Conservation (phyloP, 2,329 filamentous ascomycete genomes). For the Fusarium tupiense region DNA sequence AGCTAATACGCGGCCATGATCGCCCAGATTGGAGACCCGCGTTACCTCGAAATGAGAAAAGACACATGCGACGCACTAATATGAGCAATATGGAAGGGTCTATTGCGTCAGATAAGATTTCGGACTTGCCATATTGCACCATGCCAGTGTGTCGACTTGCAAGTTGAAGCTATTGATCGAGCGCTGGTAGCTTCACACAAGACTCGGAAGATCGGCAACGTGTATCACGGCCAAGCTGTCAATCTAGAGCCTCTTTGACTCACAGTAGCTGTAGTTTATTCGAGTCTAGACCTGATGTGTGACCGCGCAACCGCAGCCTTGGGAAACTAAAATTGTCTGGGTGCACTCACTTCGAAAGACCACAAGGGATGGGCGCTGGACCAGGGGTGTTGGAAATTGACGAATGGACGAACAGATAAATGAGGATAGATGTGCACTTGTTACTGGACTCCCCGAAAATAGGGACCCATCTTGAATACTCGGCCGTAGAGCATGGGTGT, state of each 20-base stretch:
- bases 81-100: conserved; percentile 39
- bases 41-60: conserved; percentile 3
- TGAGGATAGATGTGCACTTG: neutral
- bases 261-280: conserved; percentile 3
- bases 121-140: conserved; percentile 19
- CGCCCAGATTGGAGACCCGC: conserved; percentile 6
- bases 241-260: neutral
- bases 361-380: neutral
- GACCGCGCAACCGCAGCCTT: conserved; percentile 26
- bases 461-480: neutral
- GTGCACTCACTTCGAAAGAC: neutral
- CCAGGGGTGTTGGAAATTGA: neutral
- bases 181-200: conserved; percentile 1
- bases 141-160: neutral
- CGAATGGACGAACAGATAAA: conserved; percentile 2
- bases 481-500: neutral
- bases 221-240: neutral
- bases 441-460: neutral
- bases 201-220: conserved; percentile 30
- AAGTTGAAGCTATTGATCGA: conserved; percentile 1
- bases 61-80: conserved; percentile 16
- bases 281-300: conserved; percentile 19
- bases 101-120: conserved; percentile 35
- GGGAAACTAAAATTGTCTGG: conserved; percentile 15
- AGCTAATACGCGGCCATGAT: neutral